Base-by-base conservation (phyloP, 139 green algal species). In the Picochlorum sp. region DNA sequence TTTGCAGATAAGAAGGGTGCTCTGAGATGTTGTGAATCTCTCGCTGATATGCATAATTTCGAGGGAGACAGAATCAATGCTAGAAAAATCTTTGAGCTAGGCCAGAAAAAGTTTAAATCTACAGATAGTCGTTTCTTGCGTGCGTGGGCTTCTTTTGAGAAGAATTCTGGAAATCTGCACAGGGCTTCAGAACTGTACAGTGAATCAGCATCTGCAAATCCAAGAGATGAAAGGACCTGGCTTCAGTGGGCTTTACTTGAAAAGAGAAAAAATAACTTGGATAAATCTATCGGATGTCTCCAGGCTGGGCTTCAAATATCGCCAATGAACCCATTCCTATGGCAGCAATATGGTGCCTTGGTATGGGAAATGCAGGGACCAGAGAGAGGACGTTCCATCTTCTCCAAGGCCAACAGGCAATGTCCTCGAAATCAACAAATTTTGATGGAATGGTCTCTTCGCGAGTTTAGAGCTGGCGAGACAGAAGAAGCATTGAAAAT, bases 391-490 rank as follows among this genome's bases (percentile, higher is more conserved):
- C 50, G 80, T 4, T 36, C 58, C 4, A 41, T 84, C 49, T 77
- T 85, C 43, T n/a, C 50, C 1, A 55, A 65, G 12, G 81, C 67
- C 5, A 77, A 70, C 0, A 28, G 26, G 8, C 12, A 39, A n/a
- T 84, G 79, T 65, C 81, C 80, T 45, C 70, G 53, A 33, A 76
- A 65, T 60, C 71, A 72, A 16, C 76, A 78, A 29, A 55, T 90
- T 54, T 68, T 72, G 61, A 73, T 90, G 82, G 83, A 90, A 55
- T 90, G 82, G 82, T 79, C 82, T 3, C 41, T 89, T 32, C 39
- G 82, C 41, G 79, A 90, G 64, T 58, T 57, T 1, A 59, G 49
- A n/a, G 56, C 20, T 10, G 73, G 69, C 0, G 52, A 81, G 22
- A 4, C 18, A 29, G 35, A 63, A 8, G 47, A 40, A 2, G 76